Evolutionary conservation across 495 filamentous ascomycete species (phyloP).

Genomic region (Staphylotrichum longicolle): DNA sequence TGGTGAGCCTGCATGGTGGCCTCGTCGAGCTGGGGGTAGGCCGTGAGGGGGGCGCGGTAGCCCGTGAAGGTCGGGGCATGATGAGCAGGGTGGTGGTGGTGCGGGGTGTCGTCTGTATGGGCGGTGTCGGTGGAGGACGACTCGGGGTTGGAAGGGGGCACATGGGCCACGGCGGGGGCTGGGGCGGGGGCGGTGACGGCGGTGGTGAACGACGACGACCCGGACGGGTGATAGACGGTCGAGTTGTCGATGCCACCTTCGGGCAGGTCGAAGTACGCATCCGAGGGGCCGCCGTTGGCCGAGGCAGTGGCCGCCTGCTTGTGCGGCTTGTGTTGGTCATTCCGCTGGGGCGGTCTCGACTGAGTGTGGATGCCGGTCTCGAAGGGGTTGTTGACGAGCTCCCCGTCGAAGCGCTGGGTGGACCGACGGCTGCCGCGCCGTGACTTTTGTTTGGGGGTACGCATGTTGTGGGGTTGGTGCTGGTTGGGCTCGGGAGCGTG

Average conservation of each 20-base stretch:
- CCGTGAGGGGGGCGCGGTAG: neutral
- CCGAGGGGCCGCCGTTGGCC: conserved; percentile 1
- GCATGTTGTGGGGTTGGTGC: neutral
- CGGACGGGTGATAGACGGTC: neutral
- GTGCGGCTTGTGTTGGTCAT: conserved; percentile 33
- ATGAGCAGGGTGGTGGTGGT: neutral
- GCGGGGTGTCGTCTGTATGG: conserved; percentile 16
- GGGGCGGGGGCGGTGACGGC: no score
- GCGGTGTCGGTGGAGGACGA: conserved; percentile 19
- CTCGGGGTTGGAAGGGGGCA: conserved; percentile 14
- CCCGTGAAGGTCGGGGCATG: neutral
- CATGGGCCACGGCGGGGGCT: neutral
- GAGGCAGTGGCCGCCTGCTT: conserved; percentile 19
- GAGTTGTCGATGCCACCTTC: neutral
- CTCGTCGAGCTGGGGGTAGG: conserved; percentile 6
- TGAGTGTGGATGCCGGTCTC: conserved; percentile 22
- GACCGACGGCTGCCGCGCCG: neutral
- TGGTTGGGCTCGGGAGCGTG: no score
- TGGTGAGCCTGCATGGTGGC: conserved; percentile 8
- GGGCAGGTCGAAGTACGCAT: neutral
- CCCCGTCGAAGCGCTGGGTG: conserved; percentile 13
- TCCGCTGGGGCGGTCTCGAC: conserved; percentile 30
- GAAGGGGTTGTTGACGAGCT: neutral
- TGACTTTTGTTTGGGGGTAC: neutral
- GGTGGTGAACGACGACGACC: no score